These are phyloP conservation scores for Rhazya stricta DNA, from an alignment of 257 asterid genomes.

Conservation along the genomic window DNA sequence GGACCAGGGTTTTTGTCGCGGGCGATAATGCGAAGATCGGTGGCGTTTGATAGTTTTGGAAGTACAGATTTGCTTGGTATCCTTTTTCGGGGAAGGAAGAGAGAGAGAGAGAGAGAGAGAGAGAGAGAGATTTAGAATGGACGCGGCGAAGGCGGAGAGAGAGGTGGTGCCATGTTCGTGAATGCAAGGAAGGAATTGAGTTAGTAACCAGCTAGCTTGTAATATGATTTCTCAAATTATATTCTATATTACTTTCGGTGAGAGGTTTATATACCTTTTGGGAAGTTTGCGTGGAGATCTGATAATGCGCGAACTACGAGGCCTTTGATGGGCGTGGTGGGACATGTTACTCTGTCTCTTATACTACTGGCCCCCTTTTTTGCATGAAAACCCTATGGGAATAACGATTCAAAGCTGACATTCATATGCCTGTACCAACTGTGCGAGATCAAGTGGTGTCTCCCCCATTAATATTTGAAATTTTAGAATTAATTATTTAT, in stretches of 20 bases:
- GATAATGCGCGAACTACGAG: neutral
- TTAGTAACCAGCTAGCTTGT: neutral
- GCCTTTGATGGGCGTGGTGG: neutral
- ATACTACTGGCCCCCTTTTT: no score
- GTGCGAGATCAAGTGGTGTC: no score
- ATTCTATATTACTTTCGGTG: neutral
- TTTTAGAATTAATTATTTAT: no score
- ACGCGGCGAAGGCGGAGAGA: conserved; percentile 25
- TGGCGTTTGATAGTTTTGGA: neutral
- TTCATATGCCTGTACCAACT: no score
- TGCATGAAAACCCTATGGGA: no score
- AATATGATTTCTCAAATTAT: neutral
- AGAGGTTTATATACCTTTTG: neutral
- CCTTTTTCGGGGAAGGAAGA: neutral
- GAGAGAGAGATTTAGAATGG: conserved; percentile 9
- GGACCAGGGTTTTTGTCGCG: conserved; percentile 21
- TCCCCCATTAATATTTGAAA: no score
- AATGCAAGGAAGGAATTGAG: conserved; percentile 24
- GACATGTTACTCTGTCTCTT: no score
- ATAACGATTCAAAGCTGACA: no score
- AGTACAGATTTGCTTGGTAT: no score
- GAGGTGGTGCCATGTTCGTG: conserved; percentile 37
- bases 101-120: neutral
- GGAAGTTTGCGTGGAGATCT: neutral
- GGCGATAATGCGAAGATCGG: conserved; percentile 11